phyloP scores from a whole-genome alignment of 2,329 filamentous ascomycete genomes.

The Chaetomiaceae sp. region DNA sequence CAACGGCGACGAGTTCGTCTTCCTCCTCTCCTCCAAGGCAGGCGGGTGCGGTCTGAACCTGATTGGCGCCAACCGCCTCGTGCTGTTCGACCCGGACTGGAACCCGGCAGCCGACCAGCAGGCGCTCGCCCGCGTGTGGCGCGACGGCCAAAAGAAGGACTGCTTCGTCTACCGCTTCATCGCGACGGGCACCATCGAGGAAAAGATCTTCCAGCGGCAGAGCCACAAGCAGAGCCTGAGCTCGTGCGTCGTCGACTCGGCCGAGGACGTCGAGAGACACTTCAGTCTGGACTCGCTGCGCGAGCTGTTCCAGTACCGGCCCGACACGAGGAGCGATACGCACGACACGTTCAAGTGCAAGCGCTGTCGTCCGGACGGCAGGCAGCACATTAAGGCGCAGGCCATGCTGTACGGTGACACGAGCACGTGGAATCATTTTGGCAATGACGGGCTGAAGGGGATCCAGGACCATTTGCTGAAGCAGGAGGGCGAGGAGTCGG shows the following conservation, averaged over 20 bases:
- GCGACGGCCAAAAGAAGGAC: conserved; percentile 98
- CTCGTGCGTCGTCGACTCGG: conserved; percentile 92
- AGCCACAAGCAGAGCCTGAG: conserved; percentile 97
- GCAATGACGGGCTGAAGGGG: conserved; percentile 68
- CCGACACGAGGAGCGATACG: conserved; percentile 82
- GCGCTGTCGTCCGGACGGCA: conserved; percentile 81
- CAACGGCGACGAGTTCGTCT: conserved; percentile 83
- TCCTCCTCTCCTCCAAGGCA: conserved; percentile 93
- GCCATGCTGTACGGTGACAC: conserved; percentile 97
- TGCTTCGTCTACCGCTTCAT: conserved; percentile 99
- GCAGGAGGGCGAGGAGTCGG: conserved; percentile 72
- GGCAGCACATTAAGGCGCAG: conserved; percentile 81
- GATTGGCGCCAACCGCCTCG: conserved; percentile 88
- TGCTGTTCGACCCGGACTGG: conserved; percentile 97
- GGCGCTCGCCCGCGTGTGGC: conserved; percentile 94
- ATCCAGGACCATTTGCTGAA: conserved; percentile 90
- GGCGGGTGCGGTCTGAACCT: conserved; percentile 95
- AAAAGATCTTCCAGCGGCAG: conserved; percentile 98
- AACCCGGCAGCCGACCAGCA: conserved; percentile 97
- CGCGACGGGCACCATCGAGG: conserved; percentile 93
- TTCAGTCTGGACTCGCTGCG: conserved; percentile 87
- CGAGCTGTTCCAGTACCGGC: conserved; percentile 90
- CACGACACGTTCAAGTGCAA: conserved; percentile 99
- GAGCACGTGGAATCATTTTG: conserved; percentile 98
- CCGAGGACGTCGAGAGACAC: conserved; percentile 94